Evolutionary conservation across 148 eudicot genomes (phyloP), one percentile per base, ranked within the genome.

Genomic region (Agrostemma githago): DNA sequence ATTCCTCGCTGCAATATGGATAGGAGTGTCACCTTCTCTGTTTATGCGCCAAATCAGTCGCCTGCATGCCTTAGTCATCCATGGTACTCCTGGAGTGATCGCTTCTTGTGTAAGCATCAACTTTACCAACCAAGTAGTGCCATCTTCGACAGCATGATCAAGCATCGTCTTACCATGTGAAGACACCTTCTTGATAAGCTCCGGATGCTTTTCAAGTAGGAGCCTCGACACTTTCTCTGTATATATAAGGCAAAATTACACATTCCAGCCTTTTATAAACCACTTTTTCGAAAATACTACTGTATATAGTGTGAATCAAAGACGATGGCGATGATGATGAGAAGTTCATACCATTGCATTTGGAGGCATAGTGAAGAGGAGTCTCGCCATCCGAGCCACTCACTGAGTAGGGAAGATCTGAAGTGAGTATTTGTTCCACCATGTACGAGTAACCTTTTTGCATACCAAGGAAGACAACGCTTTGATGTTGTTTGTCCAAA

Each of bases 161-260:
- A 66, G 68, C 68, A 65, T 42, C 44, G 68, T 65, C 19, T 40
- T 41, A 14, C 19, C 46, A 65, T 15, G 16, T 0, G 43, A 16
- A 65, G 68, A 12, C 68, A 38, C 68, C 19, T 14, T 15, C 7
- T 3, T 15, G 17, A 65, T 65, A 19, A 66, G 51, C 20, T 66
- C 48, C 0, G 44, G 51, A 66, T 66, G 69, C 8, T n/a, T 66
- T 66, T 66, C 69, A 15, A 66, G 69, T 66, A 66, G 69, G 21
- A 66, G 48, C 44, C 46, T 66, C 5, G 48, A 16, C 42, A 66
- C 46, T 6, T 41, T 1, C 51, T 66, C 70, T 66, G 70, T 8
- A 41, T 15, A 41, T 37, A 12, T 48, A 26, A 26, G 34, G 34
- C 34, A 26, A 26, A 26, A 26, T 26, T 26, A 0, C 34, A 26